phyloP scores from a whole-genome alignment of 2,329 filamentous ascomycete species.

The Fusarium papillatum region DNA sequence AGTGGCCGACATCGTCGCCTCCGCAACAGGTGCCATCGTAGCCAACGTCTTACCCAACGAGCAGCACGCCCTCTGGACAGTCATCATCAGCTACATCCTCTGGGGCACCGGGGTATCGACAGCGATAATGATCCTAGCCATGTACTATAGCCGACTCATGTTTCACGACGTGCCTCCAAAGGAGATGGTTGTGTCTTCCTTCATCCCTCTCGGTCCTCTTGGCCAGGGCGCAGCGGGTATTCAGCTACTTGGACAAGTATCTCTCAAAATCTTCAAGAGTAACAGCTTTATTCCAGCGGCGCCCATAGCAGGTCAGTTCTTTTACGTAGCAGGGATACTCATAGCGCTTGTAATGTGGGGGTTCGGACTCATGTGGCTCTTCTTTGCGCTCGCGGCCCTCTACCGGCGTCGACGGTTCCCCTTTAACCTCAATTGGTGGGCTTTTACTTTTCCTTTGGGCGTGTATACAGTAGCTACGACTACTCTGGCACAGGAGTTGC shows the following conservation, averaged over 20 bases:
- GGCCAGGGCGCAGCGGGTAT: slow-evolving; percentile 71
- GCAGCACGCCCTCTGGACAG: slow-evolving; percentile 66
- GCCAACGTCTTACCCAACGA: slow-evolving; percentile 65
- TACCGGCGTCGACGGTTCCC: slow-evolving; percentile 45
- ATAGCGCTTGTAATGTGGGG: slow-evolving; percentile 51
- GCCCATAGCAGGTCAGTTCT: slow-evolving; percentile 62
- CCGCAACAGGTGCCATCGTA: slow-evolving; percentile 69
- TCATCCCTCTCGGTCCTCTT: slow-evolving; percentile 73
- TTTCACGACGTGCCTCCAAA: slow-evolving; percentile 70
- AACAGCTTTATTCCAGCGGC: slow-evolving; percentile 53
- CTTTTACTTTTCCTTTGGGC: slow-evolving; percentile 54
- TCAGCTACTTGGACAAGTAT: slow-evolving; percentile 57
- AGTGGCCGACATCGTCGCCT: slow-evolving; percentile 72
- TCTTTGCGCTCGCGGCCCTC: slow-evolving; percentile 48
- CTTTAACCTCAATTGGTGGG: slow-evolving; percentile 57
- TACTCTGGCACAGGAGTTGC: slow-evolving; percentile 47
- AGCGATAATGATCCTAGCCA: slow-evolving; percentile 67
- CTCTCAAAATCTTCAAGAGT: slow-evolving; percentile 47
- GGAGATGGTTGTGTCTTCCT: slow-evolving; percentile 72
- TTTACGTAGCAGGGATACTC: slow-evolving; percentile 66
- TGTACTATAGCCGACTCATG: slow-evolving; percentile 73
- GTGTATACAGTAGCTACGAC: slow-evolving; percentile 49
- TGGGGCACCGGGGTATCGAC: slow-evolving; percentile 69
- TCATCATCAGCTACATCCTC: slow-evolving; percentile 70
- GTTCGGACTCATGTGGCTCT: slow-evolving; percentile 49